phyloP scores from a whole-genome alignment of 2,329 filamentous ascomycete genomes.

The Trichophyton mentagrophytes region DNA sequence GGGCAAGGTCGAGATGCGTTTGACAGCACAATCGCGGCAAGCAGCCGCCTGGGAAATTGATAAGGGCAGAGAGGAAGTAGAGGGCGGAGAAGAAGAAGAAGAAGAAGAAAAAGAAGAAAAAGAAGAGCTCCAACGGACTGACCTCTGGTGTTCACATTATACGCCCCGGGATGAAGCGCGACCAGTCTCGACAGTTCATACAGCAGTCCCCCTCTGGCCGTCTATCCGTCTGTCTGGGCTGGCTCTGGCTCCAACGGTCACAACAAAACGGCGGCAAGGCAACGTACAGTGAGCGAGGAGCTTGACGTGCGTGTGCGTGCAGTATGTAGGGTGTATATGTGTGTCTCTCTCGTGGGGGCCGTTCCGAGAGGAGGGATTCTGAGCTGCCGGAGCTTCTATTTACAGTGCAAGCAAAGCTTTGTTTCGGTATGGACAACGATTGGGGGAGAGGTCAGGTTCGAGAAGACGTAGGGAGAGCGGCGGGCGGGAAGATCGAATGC shows the following conservation, averaged over 20 bases:
- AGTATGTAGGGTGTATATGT: neutral
- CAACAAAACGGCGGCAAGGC: neutral
- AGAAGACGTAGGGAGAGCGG: neutral
- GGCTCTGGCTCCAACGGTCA: neutral
- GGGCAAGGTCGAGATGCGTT: slow-evolving; percentile 23
- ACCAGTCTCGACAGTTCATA: slow-evolving; percentile 7
- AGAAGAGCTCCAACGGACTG: slow-evolving; percentile 22
- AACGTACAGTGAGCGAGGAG: neutral
- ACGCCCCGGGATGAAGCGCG: slow-evolving; percentile 4
- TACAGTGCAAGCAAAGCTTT: neutral
- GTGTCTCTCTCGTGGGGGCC: neutral
- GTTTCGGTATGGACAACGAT: neutral
- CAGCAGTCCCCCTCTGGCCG: no score
- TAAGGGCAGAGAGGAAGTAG: neutral
- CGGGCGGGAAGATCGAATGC: neutral
- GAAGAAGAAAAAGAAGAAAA: neutral
- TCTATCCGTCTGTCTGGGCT: no score
- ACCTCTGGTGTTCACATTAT: slow-evolving; percentile 29
- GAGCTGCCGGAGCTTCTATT: neutral
- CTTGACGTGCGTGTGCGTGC: neutral
- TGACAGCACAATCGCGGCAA: slow-evolving; percentile 22
- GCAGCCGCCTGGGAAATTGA: slow-evolving; percentile 14
- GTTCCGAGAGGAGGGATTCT: neutral
- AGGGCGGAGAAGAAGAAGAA: no score
- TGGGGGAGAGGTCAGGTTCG: neutral